These are phyloP conservation scores for Emmonsiellopsis sp. DNA, from an alignment of 2,329 filamentous ascomycete species.

Conservation along the genomic window DNA sequence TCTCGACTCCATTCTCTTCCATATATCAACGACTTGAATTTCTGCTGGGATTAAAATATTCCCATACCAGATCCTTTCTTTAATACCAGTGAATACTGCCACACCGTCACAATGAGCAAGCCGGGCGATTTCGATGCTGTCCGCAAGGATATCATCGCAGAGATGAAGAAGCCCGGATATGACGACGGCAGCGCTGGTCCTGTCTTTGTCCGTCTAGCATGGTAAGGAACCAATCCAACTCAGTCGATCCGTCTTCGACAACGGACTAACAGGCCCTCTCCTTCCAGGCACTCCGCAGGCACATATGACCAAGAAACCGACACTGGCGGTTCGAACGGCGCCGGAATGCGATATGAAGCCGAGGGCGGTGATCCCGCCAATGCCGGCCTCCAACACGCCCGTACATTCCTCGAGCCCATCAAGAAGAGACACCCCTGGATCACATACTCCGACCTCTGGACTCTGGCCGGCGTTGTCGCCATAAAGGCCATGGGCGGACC, in stretches of 20 bases:
- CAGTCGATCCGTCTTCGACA: background rate
- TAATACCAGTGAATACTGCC: conserved; percentile 8
- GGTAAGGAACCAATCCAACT: conserved; percentile 30
- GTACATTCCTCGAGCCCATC: conserved; percentile 55
- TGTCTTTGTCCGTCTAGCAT: conserved; percentile 55
- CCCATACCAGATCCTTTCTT: conserved; percentile 6
- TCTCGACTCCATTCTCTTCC: no score
- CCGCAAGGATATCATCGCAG: conserved; percentile 44
- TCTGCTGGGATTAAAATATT: background rate
- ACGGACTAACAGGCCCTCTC: conserved; percentile 6
- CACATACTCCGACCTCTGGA: conserved; percentile 59
- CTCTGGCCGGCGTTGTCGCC: conserved; percentile 51
- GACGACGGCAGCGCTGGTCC: conserved; percentile 58
- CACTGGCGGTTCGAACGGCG: conserved; percentile 56
- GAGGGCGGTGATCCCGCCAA: conserved; percentile 58
- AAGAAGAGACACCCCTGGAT: conserved; percentile 54
- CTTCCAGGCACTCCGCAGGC: conserved; percentile 50
- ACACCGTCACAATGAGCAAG: conserved; percentile 25
- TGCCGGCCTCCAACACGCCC: conserved; percentile 55
- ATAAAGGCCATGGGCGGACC: conserved; percentile 54
- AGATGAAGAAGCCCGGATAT: conserved; percentile 53
- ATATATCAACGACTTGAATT: no score
- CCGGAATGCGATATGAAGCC: conserved; percentile 56
- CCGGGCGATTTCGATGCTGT: conserved; percentile 40
- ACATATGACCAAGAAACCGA: conserved; percentile 52